These are phyloP conservation scores for Pseudohalonectria lignicola DNA, from an alignment of 2,329 filamentous ascomycete species.

Conservation along the genomic window DNA sequence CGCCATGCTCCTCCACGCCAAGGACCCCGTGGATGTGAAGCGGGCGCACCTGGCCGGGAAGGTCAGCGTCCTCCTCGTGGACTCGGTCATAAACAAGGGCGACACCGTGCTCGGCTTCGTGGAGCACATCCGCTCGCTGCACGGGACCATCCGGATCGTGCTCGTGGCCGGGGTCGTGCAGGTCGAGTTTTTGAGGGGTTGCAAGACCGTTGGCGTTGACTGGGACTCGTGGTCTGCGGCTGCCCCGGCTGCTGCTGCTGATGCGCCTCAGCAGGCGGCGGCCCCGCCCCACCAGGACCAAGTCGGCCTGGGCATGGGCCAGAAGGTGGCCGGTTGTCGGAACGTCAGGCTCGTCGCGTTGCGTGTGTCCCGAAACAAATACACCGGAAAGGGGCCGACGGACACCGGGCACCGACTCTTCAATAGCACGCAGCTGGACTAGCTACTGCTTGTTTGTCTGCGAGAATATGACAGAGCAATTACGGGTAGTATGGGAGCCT, in stretches of 20 bases:
- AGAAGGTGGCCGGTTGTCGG: conserved; percentile 9
- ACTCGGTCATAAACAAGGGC: conserved; percentile 50
- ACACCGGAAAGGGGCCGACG: conserved; percentile 35
- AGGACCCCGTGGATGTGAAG: conserved; percentile 26
- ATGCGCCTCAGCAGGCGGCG: too few relatives aligned
- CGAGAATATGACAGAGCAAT: too few relatives aligned
- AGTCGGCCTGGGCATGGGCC: conserved; percentile 7
- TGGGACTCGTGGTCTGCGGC: too few relatives aligned
- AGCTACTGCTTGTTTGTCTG: too few relatives aligned
- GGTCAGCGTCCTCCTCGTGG: conserved; percentile 39
- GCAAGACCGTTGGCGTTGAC: neutral
- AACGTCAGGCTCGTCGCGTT: conserved; percentile 36
- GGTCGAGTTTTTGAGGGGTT: conserved; percentile 5
- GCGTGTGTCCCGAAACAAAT: conserved; percentile 44
- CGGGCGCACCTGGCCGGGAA: conserved; percentile 24
- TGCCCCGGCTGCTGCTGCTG: too few relatives aligned
- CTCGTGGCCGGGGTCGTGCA: conserved; percentile 47
- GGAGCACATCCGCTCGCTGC: conserved; percentile 27
- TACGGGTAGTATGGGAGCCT: too few relatives aligned
- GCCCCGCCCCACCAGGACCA: too few relatives aligned
- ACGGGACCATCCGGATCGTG: conserved; percentile 31
- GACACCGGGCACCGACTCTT: conserved; percentile 52
- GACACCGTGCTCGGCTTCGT: conserved; percentile 37
- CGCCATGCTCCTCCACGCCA: conserved; percentile 39
- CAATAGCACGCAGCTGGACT: conserved; percentile 37